Evolutionary conservation across 1,139 yeast genomes (phyloP), one percentile per base, ranked within the genome.

Genomic region (Entelexis sorbosivorans): DNA sequence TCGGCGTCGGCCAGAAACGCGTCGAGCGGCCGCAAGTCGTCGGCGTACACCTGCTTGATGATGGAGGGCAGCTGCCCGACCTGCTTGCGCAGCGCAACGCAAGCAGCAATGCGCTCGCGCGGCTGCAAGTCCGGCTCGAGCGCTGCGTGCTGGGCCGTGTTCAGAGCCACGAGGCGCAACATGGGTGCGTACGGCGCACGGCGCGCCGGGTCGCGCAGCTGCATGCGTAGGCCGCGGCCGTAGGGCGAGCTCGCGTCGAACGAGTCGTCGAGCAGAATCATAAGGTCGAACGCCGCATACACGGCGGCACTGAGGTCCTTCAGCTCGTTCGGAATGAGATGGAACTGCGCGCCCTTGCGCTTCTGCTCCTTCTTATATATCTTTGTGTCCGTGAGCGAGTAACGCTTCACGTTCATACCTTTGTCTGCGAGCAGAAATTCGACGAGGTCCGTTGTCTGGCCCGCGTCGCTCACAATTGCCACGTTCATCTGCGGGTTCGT

Each of bases 41-140:
- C 83, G 44, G 79, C 73, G 64, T 82, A 86, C 16, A 85, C 78
- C 10, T 93, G 89, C 62, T 83, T 74, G 48, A 87, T 68, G 60
- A 82, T 94, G 0, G 87, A 82, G 2, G 96, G 94, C 44, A 89
- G 66, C 43, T 77, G 75, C 6, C 97, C 97, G n/a, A 84, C 87
- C 55, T 80, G 75, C 59, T 83, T 94, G 60, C 96, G 71, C 50
- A 87, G 67, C 44, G 89, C 87, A 4, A 88, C 96, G 16, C 84
- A 76, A 1, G 95, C 87, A 0, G 95, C 86, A 1, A 89, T 79
- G 19, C 56, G 55, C 34, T 61, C 64, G n/a, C 55, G 46, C 24
- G 58, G 53, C 16, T 39, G 45, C 24, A 52, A 51, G 32, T 58
- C 47, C 35, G 56, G 46, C 36, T 51, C 53, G 40, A 60, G 56